Evolutionary conservation across 768 basidiomycete genomes (phyloP).

Genomic region (Dacryopinax primogenitus): DNA sequence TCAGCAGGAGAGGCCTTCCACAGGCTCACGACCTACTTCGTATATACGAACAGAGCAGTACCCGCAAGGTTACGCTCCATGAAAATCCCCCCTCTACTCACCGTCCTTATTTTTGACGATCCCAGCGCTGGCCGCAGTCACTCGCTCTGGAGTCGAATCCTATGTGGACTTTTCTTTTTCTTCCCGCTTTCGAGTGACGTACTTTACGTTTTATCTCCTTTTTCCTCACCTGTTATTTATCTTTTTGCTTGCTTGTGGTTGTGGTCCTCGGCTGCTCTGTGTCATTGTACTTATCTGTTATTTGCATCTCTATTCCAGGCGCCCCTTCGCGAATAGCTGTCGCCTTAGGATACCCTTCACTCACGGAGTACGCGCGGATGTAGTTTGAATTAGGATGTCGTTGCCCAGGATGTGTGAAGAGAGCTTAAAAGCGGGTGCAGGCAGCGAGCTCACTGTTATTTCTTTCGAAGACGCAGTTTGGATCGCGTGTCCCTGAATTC

Average conservation of each 20-base stretch:
- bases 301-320: conserved; percentile 9
- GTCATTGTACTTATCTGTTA: conserved; percentile 8
- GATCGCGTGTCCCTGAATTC: not conserved
- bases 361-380: conserved; percentile 5
- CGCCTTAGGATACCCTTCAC: conserved; percentile 7
- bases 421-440: not conserved
- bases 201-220: not conserved
- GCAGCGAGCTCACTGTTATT: too few relatives aligned
- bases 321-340: conserved; percentile 3
- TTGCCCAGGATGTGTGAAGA: not conserved
- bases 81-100: not conserved
- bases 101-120: too few relatives aligned
- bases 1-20: not conserved
- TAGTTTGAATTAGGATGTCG: conserved; percentile 1
- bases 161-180: not conserved
- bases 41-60: not conserved
- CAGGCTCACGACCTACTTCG: not conserved
- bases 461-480: too few relatives aligned
- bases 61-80: not conserved
- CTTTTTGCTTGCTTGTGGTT: not conserved
- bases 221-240: not conserved
- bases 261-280: not conserved
- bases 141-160: not conserved
- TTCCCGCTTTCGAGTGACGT: not conserved
- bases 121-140: not conserved